Conservation (phyloP, 352 stramenopile species). For the Globisporangium barbulae region DNA sequence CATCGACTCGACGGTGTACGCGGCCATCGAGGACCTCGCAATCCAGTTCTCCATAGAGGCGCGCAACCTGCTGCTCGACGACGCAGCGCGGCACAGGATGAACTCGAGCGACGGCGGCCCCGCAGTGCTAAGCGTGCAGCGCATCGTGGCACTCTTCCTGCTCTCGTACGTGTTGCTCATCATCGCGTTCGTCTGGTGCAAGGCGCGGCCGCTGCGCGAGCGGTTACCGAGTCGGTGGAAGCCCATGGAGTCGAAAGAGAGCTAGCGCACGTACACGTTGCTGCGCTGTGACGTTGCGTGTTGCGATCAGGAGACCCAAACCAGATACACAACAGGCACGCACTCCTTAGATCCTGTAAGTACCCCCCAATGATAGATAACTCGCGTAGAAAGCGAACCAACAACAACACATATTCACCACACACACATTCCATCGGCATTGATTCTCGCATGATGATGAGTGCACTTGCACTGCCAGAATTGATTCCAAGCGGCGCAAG, state of each 20-base stretch:
- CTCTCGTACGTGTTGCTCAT: slow-evolving; percentile 63
- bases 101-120: slow-evolving; percentile 31
- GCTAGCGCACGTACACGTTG: slow-evolving; percentile 17
- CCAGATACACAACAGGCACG: too few relatives aligned
- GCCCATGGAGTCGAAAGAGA: slow-evolving; percentile 71
- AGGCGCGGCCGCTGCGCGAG: slow-evolving; percentile 60
- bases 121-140: slow-evolving; percentile 38
- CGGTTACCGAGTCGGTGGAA: slow-evolving; percentile 79
- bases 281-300: too few relatives aligned
- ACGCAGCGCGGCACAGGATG: slow-evolving; percentile 21
- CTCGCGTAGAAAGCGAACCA: background rate
- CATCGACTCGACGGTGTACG: slow-evolving; percentile 72
- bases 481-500: background rate
- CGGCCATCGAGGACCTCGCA: slow-evolving; percentile 65
- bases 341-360: background rate
- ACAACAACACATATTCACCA: background rate
- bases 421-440: background rate
- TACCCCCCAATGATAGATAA: slow-evolving; percentile 1
- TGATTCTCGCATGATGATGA: background rate
- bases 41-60: slow-evolving; percentile 82
- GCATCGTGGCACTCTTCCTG: slow-evolving; percentile 67
- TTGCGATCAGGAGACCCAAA: too few relatives aligned
- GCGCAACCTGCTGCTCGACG: slow-evolving; percentile 46
- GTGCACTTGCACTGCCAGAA: background rate
- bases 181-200: slow-evolving; percentile 78